A percentile compares a stretch with the other conserved stretches of the same genome.
Conservation (phyloP, 2,329 filamentous ascomycete species). For the Pyricularia grisea region DNA sequence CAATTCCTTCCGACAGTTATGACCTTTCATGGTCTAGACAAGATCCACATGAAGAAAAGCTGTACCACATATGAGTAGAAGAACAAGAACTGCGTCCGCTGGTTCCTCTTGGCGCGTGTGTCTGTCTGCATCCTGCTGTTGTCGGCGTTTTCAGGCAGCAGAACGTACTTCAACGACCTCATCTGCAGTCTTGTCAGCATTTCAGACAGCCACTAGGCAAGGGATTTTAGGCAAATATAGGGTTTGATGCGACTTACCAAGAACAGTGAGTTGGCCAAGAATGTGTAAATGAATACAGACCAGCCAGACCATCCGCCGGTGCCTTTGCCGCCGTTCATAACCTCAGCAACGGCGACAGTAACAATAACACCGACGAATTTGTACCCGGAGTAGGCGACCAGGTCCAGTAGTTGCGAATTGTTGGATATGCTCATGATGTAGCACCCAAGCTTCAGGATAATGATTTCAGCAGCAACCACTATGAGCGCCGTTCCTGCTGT, state of each 20-base stretch:
- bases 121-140: conserved; percentile 60
- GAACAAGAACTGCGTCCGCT: conserved; percentile 86
- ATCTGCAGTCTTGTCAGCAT: conserved; percentile 44
- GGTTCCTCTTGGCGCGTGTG: conserved; percentile 75
- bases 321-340: conserved; percentile 67
- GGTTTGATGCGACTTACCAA: conserved; percentile 48
- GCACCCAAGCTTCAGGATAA: conserved; percentile 84
- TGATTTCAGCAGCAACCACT: conserved; percentile 78
- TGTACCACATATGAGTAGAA: conserved; percentile 92
- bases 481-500: conserved; percentile 78
- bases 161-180: conserved; percentile 88
- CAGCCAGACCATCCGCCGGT: conserved; percentile 85
- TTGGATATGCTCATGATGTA: conserved; percentile 92
- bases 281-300: conserved; percentile 84
- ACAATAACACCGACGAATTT: conserved; percentile 97
- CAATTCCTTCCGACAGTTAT: not conserved
- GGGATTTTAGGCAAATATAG: not conserved
- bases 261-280: conserved; percentile 90
- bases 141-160: conserved; percentile 72
- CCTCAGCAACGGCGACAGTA: conserved; percentile 71
- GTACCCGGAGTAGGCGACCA: conserved; percentile 95
- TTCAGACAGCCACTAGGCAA: not conserved
- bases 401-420: conserved; percentile 83
- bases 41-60: conserved; percentile 84
- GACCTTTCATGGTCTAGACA: conserved; percentile 34